Base-by-base conservation (phyloP, 1,284 basidiomycete species). In the Cutaneotrichosporon cavernicola region DNA sequence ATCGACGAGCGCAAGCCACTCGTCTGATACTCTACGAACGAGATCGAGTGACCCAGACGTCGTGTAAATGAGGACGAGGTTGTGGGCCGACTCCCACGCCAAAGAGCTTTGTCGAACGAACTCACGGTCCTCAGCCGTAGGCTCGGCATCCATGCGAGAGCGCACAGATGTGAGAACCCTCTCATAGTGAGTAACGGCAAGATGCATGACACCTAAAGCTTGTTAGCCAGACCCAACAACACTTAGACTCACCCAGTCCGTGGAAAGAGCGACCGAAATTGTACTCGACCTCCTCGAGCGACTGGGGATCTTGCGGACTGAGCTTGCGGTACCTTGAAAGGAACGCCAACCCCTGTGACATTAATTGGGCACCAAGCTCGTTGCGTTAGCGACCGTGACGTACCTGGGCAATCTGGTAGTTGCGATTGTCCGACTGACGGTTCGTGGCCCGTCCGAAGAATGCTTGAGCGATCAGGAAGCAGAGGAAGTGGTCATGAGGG, bases 241-340 rank as follows among this genome's bases (percentile, higher is more conserved):
- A 30, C 11, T 43, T 40, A 21, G 21, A 82, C 70, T 73, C 36
- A 92, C 93, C 91, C 16, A 98, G 82, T 63, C 93, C 90, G 74
- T 99, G 95, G 75, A 97, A 97, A 0, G 88, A 86, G 51, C 96
- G 83, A 0, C 89, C 96, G 75, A 92, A 90, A 76, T 98, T 98
- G 80, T 88, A 98, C 69, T 97, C 92, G 2, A 94, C 88, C 74
- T 94, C 91, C 56, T 86, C 86, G n/a, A 81, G 78, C 3, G 80
- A 75, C 43, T 82, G 79, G 0, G 70, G 73, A 57, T 63, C 83
- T 81, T 64, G 55, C 85, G 82, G 40, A 47, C 67, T 75, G 36
- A 89, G 72, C 21, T 83, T 81, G 18, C 91, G 85, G 77, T 96
- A 95, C 56, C 87, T 85, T 0, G 88, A 84, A 40, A 96, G 79